Percentiles rank a stretch among this genome's conserved stretches.
Evolutionary conservation across 2,329 filamentous ascomycete genomes (phyloP).

Genomic region (Cladorrhinum sp.): DNA sequence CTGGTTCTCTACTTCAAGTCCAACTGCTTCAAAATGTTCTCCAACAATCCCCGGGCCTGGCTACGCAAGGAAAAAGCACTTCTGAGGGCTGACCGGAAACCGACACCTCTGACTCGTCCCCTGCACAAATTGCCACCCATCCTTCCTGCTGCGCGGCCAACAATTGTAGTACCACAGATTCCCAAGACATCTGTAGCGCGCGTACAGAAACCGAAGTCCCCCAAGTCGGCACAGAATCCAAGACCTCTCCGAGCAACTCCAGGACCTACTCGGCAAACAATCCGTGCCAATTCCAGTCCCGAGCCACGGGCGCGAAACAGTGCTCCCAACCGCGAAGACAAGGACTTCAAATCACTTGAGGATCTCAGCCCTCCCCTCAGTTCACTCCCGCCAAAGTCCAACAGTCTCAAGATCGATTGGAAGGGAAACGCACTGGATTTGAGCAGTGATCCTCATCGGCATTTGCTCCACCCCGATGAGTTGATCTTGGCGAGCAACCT

Average conservation of each 20-base stretch:
- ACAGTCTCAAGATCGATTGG: slow-evolving; percentile 81
- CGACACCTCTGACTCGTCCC: slow-evolving; percentile 38
- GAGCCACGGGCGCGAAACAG: slow-evolving; percentile 51
- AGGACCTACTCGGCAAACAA: slow-evolving; percentile 31
- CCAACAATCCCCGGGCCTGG: slow-evolving; percentile 46
- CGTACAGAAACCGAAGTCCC: slow-evolving; percentile 30
- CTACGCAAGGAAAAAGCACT: slow-evolving; percentile 49
- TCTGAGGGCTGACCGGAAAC: slow-evolving; percentile 47
- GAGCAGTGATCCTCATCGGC: slow-evolving; percentile 64
- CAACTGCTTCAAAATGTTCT: slow-evolving; percentile 47
- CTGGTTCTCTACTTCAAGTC: slow-evolving; percentile 52
- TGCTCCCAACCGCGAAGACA: slow-evolving; percentile 73
- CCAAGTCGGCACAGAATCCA: slow-evolving; percentile 23
- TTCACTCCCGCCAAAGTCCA: slow-evolving; percentile 63
- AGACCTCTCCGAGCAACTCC: slow-evolving; percentile 36
- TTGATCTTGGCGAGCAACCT: slow-evolving; percentile 72
- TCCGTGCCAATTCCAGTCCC: slow-evolving; percentile 45
- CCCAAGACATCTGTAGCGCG: slow-evolving; percentile 26
- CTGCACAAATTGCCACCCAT: slow-evolving; percentile 38
- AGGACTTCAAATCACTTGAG: slow-evolving; percentile 69
- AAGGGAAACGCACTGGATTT: slow-evolving; percentile 79
- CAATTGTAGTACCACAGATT: slow-evolving; percentile 26
- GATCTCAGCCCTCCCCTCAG: slow-evolving; percentile 70
- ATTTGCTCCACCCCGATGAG: slow-evolving; percentile 76
- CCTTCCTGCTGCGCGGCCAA: slow-evolving; percentile 40